Evolutionary conservation across 257 asterid genomes (phyloP), one percentile per base, ranked within the genome.

Genomic region (Jacaranda mimosifolia): DNA sequence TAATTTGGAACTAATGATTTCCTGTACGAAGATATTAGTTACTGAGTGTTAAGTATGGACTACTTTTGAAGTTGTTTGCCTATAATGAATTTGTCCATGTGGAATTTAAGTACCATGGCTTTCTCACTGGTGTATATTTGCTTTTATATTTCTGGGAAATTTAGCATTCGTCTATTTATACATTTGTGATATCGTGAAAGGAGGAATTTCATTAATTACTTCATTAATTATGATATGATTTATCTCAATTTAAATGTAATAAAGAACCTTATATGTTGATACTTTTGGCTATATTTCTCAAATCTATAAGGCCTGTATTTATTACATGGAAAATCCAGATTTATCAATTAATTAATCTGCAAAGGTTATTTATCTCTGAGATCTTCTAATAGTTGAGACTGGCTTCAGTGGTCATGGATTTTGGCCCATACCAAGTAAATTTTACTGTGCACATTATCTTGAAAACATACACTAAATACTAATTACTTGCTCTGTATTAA

Each of bases 401-500:
- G 6, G 38, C n/a, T 12, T 21, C 21, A 19, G 73, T 11, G 17
- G 64, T 53, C 18, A 15, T 18, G 32, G 21, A 70, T 56, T 72
- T 46, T 42, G 38, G 59, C 56, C 59, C 19, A 4, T n/a, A 64
- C 21, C 11, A n/a, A 40, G 70, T 39, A 7, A 40, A 13, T 1
- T n/a, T 45, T 76, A 3, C 32, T 10, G 39, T 36, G 48, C 58
- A 69, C 42, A 35, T 18, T 73, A 66, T 56, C 57, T 57, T 32
- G 36, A 36, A 64, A 52, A 68, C 32, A 36, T 17, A 11, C 17
- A 7, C 11, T 17, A 53, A 9, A 15, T 32, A 7, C 11, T 17
- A 53, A 9, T 64, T 38, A 36, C 19, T 19, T 71, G 18, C 38
- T 49, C 60, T 70, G 10, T 57, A 6, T 32, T 55, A 32, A 70